phyloP scores from a whole-genome alignment of 2,329 filamentous ascomycete species.

The Elsinoe fawcettii region DNA sequence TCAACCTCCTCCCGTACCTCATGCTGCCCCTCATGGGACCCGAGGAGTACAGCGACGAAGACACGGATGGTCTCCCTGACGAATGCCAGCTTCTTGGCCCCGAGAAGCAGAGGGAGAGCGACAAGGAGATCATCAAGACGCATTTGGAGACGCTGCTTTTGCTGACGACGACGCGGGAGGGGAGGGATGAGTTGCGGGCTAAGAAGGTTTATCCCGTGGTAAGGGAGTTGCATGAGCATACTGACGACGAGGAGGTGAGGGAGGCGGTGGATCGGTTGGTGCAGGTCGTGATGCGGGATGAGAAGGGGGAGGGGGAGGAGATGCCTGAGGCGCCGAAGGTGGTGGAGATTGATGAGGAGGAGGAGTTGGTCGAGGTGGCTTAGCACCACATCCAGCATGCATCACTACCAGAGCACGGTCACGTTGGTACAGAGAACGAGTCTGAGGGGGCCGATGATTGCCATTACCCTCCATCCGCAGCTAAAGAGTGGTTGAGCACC shows the following conservation, averaged over 20 bases:
- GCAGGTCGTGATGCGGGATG: constrained; percentile 77
- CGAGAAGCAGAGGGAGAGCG: constrained; percentile 77
- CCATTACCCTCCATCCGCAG: constrained; percentile 14
- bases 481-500: constrained; percentile 4
- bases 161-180: constrained; percentile 68
- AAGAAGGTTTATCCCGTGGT: constrained; percentile 85
- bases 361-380: constrained; percentile 36
- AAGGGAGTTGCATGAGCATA: constrained; percentile 71
- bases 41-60: constrained; percentile 83
- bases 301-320: constrained; percentile 50
- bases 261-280: constrained; percentile 86
- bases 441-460: constrained; percentile 4
- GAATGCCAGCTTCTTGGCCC: constrained; percentile 84
- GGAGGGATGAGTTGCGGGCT: constrained; percentile 64
- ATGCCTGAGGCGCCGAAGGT: constrained; percentile 41
- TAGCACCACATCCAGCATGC: constrained; percentile 8
- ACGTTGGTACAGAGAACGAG: not conserved
- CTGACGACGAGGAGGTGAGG: constrained; percentile 69
- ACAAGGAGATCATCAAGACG: constrained; percentile 68
- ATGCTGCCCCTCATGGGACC: constrained; percentile 79
- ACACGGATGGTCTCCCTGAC: constrained; percentile 76
- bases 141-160: constrained; percentile 84
- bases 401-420: not conserved
- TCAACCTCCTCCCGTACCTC: constrained; percentile 81
- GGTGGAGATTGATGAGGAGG: constrained; percentile 30